Evolutionary conservation across 352 stramenopile genomes (phyloP), one percentile per base, ranked within the genome.

Genomic region (Globisporangium middletonii): DNA sequence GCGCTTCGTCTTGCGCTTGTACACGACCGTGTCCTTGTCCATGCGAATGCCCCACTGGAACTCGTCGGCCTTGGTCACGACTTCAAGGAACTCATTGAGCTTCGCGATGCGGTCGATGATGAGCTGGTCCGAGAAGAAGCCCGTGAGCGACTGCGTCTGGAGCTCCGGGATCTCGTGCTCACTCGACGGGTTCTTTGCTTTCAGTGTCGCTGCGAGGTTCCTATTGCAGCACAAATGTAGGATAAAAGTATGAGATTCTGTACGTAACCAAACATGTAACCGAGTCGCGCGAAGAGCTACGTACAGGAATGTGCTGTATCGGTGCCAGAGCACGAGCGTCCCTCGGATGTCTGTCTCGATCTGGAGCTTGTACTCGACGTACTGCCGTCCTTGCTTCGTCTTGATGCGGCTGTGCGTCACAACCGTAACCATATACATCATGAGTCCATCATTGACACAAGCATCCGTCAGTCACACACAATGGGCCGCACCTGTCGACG

Each of bases 1-100:
- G 48, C 81, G 81, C 70, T 91, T 91, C 65, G 69, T 92, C 75
- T 91, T 90, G 75, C 79, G 79, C 66, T 94, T 94, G 80, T 90
- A 92, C 59, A 92, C 84, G 71, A 83, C 88, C 63, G 82, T 92
- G 66, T 92, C 82, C 67, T 94, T 92, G 69, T 94, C 82, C 85
- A 94, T 92, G 71, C 84, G 80, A 68, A 94, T 94, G 45, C 82
- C 84, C 84, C 84, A 94, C 58, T 94, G 82, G 68, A 94, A 92
- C 63, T 89, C 81, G 53, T 91, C 80, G 18, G 82, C 79, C 63
- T 88, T 89, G 53, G 82, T 91, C 51, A 91, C 82, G 37, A 89
- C 81, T 60, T 92, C 80, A 56, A 94, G 63, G 56, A 94, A 94
- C 68, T 92, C 79, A 63, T 94, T 94, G 7, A 94, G 70, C 58